A percentile compares a stretch with the other conserved stretches of the same genome.
phyloP scores from a whole-genome alignment of 352 stramenopile genomes.

The Phytophthora constricta region DNA sequence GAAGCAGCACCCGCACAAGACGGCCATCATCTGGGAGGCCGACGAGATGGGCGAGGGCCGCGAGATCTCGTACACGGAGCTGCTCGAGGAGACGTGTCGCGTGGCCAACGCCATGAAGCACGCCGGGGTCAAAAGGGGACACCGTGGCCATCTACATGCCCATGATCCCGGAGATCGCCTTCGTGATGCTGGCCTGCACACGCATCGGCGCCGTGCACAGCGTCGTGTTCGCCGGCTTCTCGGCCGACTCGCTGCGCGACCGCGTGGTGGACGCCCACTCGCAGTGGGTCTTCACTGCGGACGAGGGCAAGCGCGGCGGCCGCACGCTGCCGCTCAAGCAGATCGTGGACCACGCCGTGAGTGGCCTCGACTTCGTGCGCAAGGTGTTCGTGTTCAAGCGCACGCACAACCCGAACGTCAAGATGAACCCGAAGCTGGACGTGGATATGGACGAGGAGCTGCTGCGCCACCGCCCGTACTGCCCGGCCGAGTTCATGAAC shows the following conservation, averaged over 20 bases:
- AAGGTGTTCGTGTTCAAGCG: constrained; percentile 88
- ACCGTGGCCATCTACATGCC: constrained; percentile 98
- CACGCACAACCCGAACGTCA: constrained; percentile 52
- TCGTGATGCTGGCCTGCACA: constrained; percentile 97
- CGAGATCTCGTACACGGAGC: constrained; percentile 48
- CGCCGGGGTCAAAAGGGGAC: constrained; percentile 90
- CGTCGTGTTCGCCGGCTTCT: constrained; percentile 97
- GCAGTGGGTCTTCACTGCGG: constrained; percentile 94
- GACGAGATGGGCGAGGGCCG: constrained; percentile 93
- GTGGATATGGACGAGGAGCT: constrained; percentile 94
- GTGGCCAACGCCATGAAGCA: constrained; percentile 96
- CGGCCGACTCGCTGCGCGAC: constrained; percentile 92
- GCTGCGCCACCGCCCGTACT: constrained; percentile 90
- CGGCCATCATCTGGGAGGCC: constrained; percentile 97
- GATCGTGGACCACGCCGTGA: constrained; percentile 93
- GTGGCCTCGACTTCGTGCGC: constrained; percentile 86
- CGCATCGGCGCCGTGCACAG: constrained; percentile 97
- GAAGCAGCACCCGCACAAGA: constrained; percentile 71
- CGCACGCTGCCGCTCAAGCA: constrained; percentile 93
- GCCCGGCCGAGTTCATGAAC: constrained; percentile 94
- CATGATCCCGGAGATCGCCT: constrained; percentile 97
- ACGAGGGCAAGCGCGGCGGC: constrained; percentile 92
- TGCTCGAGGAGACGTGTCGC: constrained; percentile 66
- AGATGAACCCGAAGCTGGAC: constrained; percentile 81
- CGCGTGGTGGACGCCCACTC: constrained; percentile 90